Evolutionary conservation across 1,284 basidiomycete species (phyloP), one percentile per base, ranked within the genome.

Genomic region (Blastosporella zonata): DNA sequence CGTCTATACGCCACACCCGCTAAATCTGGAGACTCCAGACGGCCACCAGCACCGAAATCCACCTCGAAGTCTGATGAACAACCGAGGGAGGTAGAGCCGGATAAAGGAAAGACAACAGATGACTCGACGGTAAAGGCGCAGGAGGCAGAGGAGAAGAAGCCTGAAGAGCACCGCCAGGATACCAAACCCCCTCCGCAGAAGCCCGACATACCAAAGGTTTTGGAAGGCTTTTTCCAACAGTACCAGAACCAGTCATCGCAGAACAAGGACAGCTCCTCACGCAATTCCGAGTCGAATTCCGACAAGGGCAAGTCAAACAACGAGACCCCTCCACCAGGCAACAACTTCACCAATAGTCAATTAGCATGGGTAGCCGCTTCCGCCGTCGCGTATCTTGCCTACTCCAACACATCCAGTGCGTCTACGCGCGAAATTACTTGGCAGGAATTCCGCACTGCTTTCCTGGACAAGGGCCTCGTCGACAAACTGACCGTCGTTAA

Each of bases 381-480:
- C 37, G 76, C 77, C 27, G 76, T 83, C 44, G 77, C 84, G 31
- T 81, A 90, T 54, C 87, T 90, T 60, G 74, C 82, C 8, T 73
- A 89, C 57, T 83, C 83, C 33, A 80, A 77, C 48, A 73, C 84
- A 29, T 77, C 73, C 15, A 69, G 76, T 0, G 71, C 81, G 0
- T 74, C 75, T 38, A 82, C 88, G 4, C 83, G 88, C 55, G 95
- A 98, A 70, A 97, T 98, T 58, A 97, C 95, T 56, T 98, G 95
- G 94, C 95, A 97, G 70, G 95, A 97, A 67, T 98, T 98, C 76
- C 85, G 94, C 52, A 95, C 92, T 43, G 90, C 90, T 17, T 91
- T 97, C 72, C 84, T 98, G 43, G 91, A 97, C 67, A 95, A 96
- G 67, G 96, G 94, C 34, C 82, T 98, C 46, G 97, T 99, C 22